Conservation (phyloP, 2,329 filamentous ascomycete genomes). For the Botrytis cinerea region DNA sequence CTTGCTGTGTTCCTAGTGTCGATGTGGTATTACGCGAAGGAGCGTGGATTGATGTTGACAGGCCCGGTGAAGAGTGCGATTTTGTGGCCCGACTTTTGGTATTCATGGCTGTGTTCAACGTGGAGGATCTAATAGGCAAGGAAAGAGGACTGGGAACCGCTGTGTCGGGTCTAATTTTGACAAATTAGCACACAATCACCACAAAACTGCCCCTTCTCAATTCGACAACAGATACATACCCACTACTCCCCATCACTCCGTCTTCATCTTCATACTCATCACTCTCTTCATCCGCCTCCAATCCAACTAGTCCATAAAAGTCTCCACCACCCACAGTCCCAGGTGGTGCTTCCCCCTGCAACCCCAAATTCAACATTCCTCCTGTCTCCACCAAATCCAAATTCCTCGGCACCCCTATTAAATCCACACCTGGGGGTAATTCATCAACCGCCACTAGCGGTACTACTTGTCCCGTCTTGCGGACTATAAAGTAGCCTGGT, state of each 20-base stretch:
- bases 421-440: conserved; percentile 46
- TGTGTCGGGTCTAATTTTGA: neutral
- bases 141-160: neutral
- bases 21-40: neutral
- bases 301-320: conserved; percentile 29
- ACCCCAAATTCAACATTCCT: conserved; percentile 39
- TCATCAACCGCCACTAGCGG: conserved; percentile 58
- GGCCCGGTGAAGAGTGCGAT: neutral
- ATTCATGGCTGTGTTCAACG: neutral
- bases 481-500: conserved; percentile 49
- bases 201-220: neutral
- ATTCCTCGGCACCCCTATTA: conserved; percentile 45
- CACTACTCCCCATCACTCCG: neutral
- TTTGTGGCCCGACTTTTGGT: neutral
- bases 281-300: neutral
- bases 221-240: neutral
- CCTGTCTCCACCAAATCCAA: conserved; percentile 35
- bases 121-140: neutral
- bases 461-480: conserved; percentile 48
- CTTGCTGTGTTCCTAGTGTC: neutral
- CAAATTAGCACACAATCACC: neutral
- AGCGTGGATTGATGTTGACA: neutral
- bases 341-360: conserved; percentile 25
- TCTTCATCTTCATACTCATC: neutral
- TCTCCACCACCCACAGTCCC: conserved; percentile 14